Percentiles rank a stretch among this genome's conserved stretches.
phyloP scores from a whole-genome alignment of 352 stramenopile species.

The Globisporangium nodosum region DNA sequence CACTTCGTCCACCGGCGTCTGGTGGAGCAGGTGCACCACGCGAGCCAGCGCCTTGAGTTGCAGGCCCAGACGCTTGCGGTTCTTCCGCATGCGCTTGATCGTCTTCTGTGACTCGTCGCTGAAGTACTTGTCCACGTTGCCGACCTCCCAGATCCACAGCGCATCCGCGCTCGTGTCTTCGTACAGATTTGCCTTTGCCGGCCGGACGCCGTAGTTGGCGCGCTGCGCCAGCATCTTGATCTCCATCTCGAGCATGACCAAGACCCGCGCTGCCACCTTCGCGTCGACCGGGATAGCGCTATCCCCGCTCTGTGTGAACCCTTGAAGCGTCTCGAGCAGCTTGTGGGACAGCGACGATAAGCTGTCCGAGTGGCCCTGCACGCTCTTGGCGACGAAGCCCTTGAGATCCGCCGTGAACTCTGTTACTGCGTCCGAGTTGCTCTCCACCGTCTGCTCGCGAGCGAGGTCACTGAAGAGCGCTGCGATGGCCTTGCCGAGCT shows the following conservation, averaged over 20 bases:
- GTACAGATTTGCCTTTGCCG: slow-evolving; percentile 69
- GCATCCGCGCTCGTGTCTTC: slow-evolving; percentile 72
- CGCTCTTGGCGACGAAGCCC: slow-evolving; percentile 41
- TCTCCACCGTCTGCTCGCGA: neutral
- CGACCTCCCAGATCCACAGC: slow-evolving; percentile 83
- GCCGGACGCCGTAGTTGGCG: slow-evolving; percentile 54
- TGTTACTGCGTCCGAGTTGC: slow-evolving; percentile 15
- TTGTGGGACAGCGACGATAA: slow-evolving; percentile 33
- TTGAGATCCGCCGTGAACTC: slow-evolving; percentile 32
- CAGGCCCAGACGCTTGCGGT: slow-evolving; percentile 66
- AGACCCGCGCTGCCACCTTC: slow-evolving; percentile 4
- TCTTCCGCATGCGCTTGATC: slow-evolving; percentile 75
- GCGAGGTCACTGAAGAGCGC: slow-evolving; percentile 11
- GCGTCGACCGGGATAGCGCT: slow-evolving; percentile 7
- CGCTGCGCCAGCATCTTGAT: slow-evolving; percentile 86
- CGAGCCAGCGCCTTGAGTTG: slow-evolving; percentile 66
- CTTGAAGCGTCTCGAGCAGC: slow-evolving; percentile 19
- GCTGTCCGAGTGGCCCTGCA: slow-evolving; percentile 33
- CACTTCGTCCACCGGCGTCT: slow-evolving; percentile 61
- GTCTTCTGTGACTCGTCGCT: slow-evolving; percentile 57
- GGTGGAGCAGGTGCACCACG: slow-evolving; percentile 63
- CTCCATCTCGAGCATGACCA: slow-evolving; percentile 70
- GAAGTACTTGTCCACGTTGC: slow-evolving; percentile 70
- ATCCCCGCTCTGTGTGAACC: slow-evolving; percentile 2
- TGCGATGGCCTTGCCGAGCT: slow-evolving; percentile 7